These are phyloP conservation scores for Fraxinus latifolia DNA, from an alignment of 305 asterid species.

Conservation along the genomic window DNA sequence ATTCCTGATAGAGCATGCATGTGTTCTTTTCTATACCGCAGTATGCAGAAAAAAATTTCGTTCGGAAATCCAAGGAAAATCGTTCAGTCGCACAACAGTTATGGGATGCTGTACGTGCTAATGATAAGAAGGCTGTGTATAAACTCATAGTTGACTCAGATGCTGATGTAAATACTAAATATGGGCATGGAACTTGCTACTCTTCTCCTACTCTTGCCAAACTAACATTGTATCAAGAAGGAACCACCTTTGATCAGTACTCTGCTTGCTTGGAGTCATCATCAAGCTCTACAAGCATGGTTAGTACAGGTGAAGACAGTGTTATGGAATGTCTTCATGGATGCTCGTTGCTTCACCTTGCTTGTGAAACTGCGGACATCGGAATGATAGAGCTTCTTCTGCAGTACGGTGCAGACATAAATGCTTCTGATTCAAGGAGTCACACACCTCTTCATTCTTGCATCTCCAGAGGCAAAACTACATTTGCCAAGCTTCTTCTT, in stretches of 20 bases:
- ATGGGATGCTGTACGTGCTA: constrained; percentile 85
- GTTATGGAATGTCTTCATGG: constrained; percentile 31
- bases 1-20: neutral
- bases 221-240: constrained; percentile 82
- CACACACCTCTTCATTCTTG: constrained; percentile 80
- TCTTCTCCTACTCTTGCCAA: constrained; percentile 86
- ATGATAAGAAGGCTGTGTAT: constrained; percentile 78
- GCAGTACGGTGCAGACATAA: constrained; percentile 85
- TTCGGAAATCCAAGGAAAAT: constrained; percentile 63
- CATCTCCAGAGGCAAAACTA: constrained; percentile 56
- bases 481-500: constrained; percentile 72
- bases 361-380: constrained; percentile 81
- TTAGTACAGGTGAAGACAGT: constrained; percentile 39
- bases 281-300: constrained; percentile 31
- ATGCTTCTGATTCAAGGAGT: constrained; percentile 67
- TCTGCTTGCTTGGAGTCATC: constrained; percentile 47
- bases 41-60: constrained; percentile 86
- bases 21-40: constrained; percentile 31
- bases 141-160: constrained; percentile 75
- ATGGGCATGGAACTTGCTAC: constrained; percentile 51
- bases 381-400: constrained; percentile 97
- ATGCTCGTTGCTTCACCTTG: constrained; percentile 84
- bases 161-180: constrained; percentile 59
- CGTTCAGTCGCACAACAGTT: constrained; percentile 57
- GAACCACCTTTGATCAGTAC: constrained; percentile 34